Conservation (phyloP, 352 stramenopile genomes). For the Pythium folliculosum region DNA sequence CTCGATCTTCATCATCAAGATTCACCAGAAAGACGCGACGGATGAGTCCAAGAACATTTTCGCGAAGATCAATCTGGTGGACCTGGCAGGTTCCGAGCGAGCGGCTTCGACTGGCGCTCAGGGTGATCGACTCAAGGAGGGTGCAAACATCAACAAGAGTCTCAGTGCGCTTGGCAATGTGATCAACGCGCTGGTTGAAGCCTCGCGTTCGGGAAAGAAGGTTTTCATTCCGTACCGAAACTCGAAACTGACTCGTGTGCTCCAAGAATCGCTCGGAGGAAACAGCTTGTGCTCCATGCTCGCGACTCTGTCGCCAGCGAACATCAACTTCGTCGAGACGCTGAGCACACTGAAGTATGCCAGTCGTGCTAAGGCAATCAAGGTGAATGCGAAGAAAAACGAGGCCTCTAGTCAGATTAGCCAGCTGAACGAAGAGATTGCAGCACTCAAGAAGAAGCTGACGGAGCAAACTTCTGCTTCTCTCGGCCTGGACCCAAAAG, state of each 20-base stretch:
- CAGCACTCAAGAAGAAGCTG: conserved; percentile 86
- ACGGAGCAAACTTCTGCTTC: conserved; percentile 68
- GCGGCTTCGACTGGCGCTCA: conserved; percentile 90
- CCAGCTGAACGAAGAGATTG: conserved; percentile 90
- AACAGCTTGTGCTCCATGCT: conserved; percentile 96
- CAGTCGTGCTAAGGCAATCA: conserved; percentile 93
- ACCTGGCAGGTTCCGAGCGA: conserved; percentile 92
- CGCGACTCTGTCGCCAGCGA: conserved; percentile 93
- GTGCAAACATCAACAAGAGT: conserved; percentile 94
- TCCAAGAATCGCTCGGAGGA: conserved; percentile 92
- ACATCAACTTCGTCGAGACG: conserved; percentile 95
- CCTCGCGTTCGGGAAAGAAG: conserved; percentile 78
- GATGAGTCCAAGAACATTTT: conserved; percentile 88
- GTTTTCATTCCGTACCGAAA: conserved; percentile 94
- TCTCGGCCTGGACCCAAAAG: conserved; percentile 73
- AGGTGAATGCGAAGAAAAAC: conserved; percentile 93
- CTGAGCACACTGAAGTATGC: conserved; percentile 96
- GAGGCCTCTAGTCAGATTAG: conserved; percentile 90
- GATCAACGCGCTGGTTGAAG: conserved; percentile 93
- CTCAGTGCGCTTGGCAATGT: conserved; percentile 93
- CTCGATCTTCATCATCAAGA: conserved; percentile 96
- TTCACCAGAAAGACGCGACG: conserved; percentile 89
- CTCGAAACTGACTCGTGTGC: conserved; percentile 92
- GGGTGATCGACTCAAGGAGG: conserved; percentile 91
- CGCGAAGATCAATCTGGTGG: conserved; percentile 95